Evolutionary conservation across 345 rosid genomes (phyloP), one percentile per base, ranked within the genome.

Genomic region (Lepidium africanum): DNA sequence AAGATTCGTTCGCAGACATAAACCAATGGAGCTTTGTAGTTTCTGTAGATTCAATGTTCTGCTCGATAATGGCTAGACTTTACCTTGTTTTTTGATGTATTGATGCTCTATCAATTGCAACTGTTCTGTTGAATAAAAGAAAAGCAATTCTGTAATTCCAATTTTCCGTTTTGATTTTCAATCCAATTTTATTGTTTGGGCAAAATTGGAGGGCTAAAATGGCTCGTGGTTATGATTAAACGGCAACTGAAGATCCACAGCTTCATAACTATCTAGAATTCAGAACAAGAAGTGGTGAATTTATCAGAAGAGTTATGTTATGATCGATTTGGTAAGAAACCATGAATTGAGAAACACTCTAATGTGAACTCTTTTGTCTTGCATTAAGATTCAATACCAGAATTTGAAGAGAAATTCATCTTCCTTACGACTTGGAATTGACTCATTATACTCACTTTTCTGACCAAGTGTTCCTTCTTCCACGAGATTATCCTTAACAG

Each of bases 381-480:
- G 25, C 27, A 23, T 38, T 67, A 74, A 25, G 74, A 74, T 53
- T 74, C 78, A 48, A 12, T 48, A 38, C 69, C 78, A 54, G 74
- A 75, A 61, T 62, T 74, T 39, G 78, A 75, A 47, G 51, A 75
- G 19, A 56, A 30, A 75, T 38, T 75, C 78, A 53, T 15, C 60
- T 12, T 21, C 23, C 46, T 55, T 5, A 19, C 68, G 47, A 55
- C 70, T 75, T 5, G 70, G 78, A 62, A 63, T 25, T 37, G 74
- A 40, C 14, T 62, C 23, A 21, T 59, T 40, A 8, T 69, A 45
- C 13, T 75, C 69, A 67, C 7, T 39, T 50, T 66, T 67, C 63
- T 60, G 53, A 43, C 6, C 59, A 51, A 10, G 5, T 53, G 27
- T 37, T 45, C 58, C 58, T 45, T 67, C 78, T 69, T 52, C 64